Evolutionary conservation across 2,329 filamentous ascomycete genomes (phyloP), one percentile per base, ranked within the genome.

Genomic region (Fusarium pseudograminearum): DNA sequence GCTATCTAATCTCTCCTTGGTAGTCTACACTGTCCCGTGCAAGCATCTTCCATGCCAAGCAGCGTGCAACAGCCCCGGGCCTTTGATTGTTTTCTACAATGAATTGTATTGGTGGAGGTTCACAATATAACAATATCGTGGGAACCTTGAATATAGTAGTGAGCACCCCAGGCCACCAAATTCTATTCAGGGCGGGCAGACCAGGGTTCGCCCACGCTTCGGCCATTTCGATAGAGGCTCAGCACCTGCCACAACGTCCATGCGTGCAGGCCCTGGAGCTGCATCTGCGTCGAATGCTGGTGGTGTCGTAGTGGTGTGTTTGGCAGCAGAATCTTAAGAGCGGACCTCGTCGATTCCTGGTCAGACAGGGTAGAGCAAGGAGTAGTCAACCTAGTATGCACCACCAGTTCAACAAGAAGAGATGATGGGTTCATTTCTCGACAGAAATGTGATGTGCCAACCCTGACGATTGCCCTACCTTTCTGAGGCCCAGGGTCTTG

Each of bases 241-340:
- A 63, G 60, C 57, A 36, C 53, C 42, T 62, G 46, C 64, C 55
- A 65, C 33, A 34, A 54, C 45, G 45, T 57, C 63, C 54, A 68
- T 41, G 56, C 42, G 42, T 58, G 50, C 57, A 69, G 56, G 31
- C 47, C 54, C 40, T 57, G 56, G 30, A 56, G 45, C 41, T 40
- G 57, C 61, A 62, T 66, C 57, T 58, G 65, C 60, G 69, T 74
- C 71, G 62, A 67, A 73, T 62, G 72, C 66, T 69, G 50, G 66
- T 74, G 72, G 72, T 74, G 72, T 74, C 69, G 72, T 55, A 54
- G 67, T 74, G 72, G 72, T 74, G 71, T 74, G 72, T 69, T 74
- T 67, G 64, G 54, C 44, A 52, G 52, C 50, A 63, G 56, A 56
- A 55, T 55, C 44, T 51, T 61, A 50, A 61, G 61, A 45, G 53